Conservation (phyloP, 306 rosid species). For the Cicer judaicum region DNA sequence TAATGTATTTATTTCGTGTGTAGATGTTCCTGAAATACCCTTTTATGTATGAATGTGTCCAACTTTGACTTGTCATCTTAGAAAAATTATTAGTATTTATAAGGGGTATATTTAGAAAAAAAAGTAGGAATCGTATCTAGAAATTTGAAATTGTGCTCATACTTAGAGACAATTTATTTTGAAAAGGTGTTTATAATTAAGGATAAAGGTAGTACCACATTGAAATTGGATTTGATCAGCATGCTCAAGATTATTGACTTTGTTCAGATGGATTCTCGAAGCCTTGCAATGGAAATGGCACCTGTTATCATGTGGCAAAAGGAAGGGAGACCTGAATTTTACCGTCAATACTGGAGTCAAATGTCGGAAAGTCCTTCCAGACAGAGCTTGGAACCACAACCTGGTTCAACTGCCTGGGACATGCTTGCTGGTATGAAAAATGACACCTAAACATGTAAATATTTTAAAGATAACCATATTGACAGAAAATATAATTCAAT, state of each 20-base stretch:
- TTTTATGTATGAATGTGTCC: no score
- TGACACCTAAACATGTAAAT: constrained; percentile 12
- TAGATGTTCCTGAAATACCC: no score
- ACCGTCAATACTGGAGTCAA: constrained; percentile 71
- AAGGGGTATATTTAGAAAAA: no score
- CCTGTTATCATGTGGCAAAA: constrained; percentile 87
- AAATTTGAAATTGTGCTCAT: no score
- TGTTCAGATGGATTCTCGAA: constrained; percentile 78
- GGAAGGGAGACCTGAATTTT: constrained; percentile 68
- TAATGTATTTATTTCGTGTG: no score
- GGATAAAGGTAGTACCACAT: no score
- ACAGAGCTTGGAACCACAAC: constrained; percentile 56
- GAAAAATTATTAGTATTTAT: no score
- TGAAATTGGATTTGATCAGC: constrained; percentile 37
- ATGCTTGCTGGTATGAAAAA: constrained; percentile 74
- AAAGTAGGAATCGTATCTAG: no score
- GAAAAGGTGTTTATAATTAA: no score
- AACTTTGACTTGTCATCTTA: no score
- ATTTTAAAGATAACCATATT: background rate
- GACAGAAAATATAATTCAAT: constrained; percentile 26
- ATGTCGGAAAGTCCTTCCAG: constrained; percentile 63
- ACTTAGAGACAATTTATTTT: no score
- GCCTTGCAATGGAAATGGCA: constrained; percentile 93
- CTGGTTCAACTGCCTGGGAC: constrained; percentile 73
- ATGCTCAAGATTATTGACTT: constrained; percentile 44